Conservation (phyloP, 139 green algal genomes). For the Closterium sp. region DNA sequence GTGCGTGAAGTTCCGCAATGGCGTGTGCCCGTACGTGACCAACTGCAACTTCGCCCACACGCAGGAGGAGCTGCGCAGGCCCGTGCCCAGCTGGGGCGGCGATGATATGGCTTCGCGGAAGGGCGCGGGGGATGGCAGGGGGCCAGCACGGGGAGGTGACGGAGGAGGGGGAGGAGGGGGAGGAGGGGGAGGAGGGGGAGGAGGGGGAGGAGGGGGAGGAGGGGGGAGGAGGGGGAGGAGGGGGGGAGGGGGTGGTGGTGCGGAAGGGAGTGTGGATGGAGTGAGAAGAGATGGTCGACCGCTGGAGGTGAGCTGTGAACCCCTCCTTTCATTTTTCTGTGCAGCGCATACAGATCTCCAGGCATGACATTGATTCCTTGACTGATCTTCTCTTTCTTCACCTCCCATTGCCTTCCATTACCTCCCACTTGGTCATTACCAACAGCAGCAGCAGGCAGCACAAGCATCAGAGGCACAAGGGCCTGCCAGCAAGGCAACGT, state of each 20-base stretch:
- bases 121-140: neutral
- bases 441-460: neutral
- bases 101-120: neutral
- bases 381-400: neutral
- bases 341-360: neutral
- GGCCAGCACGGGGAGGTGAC: neutral
- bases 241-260: neutral
- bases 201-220: neutral
- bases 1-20: conserved; percentile 5
- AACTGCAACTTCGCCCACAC: conserved; percentile 38
- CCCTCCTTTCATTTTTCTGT: too few relatives aligned
- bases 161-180: conserved; percentile 4
- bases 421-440: too few relatives aligned
- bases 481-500: neutral
- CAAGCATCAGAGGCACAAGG: neutral
- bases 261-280: neutral
- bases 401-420: neutral
- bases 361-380: neutral
- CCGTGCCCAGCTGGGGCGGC: conserved; percentile 2
- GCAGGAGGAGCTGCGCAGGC: conserved; percentile 3
- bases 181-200: neutral
- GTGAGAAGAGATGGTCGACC: neutral
- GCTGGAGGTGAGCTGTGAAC: neutral
- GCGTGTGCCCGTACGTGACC: conserved; percentile 17
- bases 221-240: neutral